These are phyloP conservation scores for Lecanicillium sp. DNA, from an alignment of 2,329 filamentous ascomycete genomes.

Conservation along the genomic window DNA sequence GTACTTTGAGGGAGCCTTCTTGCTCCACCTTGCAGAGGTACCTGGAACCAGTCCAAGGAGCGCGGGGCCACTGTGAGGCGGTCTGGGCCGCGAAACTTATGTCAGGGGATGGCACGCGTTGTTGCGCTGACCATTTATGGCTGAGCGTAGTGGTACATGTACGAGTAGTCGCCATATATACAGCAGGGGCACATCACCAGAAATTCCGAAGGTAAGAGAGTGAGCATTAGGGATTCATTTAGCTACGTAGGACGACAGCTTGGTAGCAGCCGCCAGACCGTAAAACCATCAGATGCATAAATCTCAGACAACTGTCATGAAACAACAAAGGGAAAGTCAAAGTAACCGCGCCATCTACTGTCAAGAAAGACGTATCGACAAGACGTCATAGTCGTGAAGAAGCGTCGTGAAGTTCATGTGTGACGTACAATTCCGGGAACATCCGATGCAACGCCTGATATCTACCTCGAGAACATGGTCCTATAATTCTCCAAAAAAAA, in stretches of 20 bases:
- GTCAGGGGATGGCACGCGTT: no score
- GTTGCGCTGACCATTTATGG: no score
- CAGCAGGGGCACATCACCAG: no score
- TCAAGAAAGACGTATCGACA: conserved; percentile 27
- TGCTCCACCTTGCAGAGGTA: no score
- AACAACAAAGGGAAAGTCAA: conserved; percentile 31
- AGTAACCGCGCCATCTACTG: conserved; percentile 32
- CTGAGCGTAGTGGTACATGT: no score
- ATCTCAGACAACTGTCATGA: conserved; percentile 27
- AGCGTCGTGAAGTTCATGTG: conserved; percentile 21
- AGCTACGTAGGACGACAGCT: conserved; percentile 28
- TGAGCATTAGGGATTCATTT: conserved; percentile 21
- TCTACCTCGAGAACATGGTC: conserved; percentile 20
- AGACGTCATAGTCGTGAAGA: conserved; percentile 24
- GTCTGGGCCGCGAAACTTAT: no score
- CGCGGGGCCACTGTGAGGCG: no score
- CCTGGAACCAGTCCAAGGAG: no score
- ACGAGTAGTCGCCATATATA: no score
- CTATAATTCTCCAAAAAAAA: conserved; percentile 13
- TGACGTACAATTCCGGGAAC: no score
- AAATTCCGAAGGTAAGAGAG: no score
- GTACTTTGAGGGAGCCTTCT: neutral
- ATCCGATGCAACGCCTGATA: conserved; percentile 20
- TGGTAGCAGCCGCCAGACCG: conserved; percentile 26
- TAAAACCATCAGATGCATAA: conserved; percentile 18